Conservation (phyloP, 305 asterid genomes). For the Solanum hybrid region DNA sequence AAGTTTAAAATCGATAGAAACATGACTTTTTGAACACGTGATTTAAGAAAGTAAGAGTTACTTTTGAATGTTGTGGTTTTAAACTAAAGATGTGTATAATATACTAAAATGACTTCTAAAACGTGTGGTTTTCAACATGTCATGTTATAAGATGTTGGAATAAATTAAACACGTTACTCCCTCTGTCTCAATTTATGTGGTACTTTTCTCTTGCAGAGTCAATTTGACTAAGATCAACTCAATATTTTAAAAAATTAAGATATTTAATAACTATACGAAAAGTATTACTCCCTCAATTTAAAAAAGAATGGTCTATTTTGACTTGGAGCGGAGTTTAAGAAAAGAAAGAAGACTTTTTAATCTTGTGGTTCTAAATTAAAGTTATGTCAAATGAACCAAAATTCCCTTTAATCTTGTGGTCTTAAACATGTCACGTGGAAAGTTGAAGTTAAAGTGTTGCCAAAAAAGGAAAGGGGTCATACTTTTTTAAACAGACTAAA, state of each 20-base stretch:
- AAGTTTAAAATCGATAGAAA: background rate
- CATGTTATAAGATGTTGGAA: background rate
- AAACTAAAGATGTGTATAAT: background rate
- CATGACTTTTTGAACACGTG: background rate
- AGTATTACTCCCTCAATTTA: no score
- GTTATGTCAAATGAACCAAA: no score
- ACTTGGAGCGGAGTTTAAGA: no score
- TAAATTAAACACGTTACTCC: background rate
- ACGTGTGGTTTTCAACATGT: background rate
- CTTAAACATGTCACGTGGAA: no score
- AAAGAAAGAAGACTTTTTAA: no score
- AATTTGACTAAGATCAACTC: background rate
- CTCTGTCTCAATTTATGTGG: background rate
- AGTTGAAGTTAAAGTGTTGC: no score
- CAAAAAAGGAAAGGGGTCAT: no score
- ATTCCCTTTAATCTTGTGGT: no score
- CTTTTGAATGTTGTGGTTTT: background rate
- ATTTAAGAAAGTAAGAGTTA: background rate
- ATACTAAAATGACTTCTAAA: background rate
- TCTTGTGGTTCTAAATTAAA: no score
- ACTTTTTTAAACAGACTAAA: no score
- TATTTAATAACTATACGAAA: background rate
- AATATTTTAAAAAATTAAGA: background rate
- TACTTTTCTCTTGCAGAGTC: accelerated
- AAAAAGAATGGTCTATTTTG: no score